Evolutionary conservation across 1,284 basidiomycete genomes (phyloP), one percentile per base, ranked within the genome.

Genomic region (Cutaneotrichosporon daszewskae): DNA sequence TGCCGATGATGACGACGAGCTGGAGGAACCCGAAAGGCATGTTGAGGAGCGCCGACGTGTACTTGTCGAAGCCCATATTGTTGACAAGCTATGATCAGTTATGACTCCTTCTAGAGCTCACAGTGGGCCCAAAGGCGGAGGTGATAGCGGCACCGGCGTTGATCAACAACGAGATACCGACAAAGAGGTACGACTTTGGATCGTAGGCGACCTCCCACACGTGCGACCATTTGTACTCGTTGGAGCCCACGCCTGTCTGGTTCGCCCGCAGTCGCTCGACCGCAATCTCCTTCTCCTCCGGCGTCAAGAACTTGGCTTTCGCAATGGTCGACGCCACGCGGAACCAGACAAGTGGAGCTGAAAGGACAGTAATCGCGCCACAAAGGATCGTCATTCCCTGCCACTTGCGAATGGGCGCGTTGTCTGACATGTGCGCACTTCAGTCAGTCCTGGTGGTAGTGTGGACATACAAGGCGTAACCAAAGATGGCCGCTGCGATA

Each of bases 321-420:
- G 47, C 46, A 32, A 62, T 58, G 4, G 64, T 63, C 14, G 48
- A 59, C 46, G 64, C 59, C 27, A 68, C 64, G 17, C 69, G 54
- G 45, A 43, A 51, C 68, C 68, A 75, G 59, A 74, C 77, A 28
- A 74, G 50, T 0, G 80, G 54, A 72, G 76, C 47, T 77, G 80
- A 48, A 76, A 78, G 49, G 75, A 81, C 39, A 72, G 77, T 50
- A 66, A 75, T 49, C 1, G 68, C 50, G 3, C 83, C 84, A 19
- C 81, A 82, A 40, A 85, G 82, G 45, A 85, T 75, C 79, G 85
- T 84, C 39, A 85, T 74, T 18, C 60, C 42, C 14, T 54, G 42
- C 66, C 66, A 68, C 11, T 59, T 54, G 23, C 40, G 33, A 38
- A 60, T 49, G 25, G 25, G n/a, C 10, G 17, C 29, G 24, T n/a